Base-by-base conservation (phyloP, 208 protist genomes). In the Crithidia mellificae region DNA sequence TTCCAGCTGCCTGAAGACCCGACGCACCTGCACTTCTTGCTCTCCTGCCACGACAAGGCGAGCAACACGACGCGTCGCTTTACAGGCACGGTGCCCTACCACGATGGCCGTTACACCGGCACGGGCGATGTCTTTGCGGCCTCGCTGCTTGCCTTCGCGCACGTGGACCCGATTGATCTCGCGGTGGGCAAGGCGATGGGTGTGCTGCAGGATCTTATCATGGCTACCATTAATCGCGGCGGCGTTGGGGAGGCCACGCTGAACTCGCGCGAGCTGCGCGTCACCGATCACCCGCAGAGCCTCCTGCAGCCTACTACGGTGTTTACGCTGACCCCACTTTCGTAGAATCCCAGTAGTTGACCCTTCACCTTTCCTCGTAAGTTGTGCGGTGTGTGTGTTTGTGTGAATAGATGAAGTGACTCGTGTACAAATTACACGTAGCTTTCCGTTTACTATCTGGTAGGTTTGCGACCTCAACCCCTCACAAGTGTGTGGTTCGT, bases 101-200 rank as follows among this genome's bases (percentile, higher is more conserved):
- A 91, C 58, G 73, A 85, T 29, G 90, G 90, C 1, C 85, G 78
- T 27, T 96, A 96, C 81, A 96, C 90, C 11, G 90, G 90, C 43
- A 96, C 90, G 14, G 90, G 90, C 12, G 90, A 96, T 55, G 77
- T 92, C 27, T 96, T 96, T 54, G 85, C 86, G 0, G 90, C 90
- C 5, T 81, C 63, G 19, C 72, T 96, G 11, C 34, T 93, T 5
- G 87, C 82, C 44, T 96, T 96, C 63, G 68, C 66, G 0, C 81
- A 93, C 72, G 29, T 57, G 15, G 39, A 78, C 43, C 70, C 84
- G 25, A 68, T 91, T 38, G 78, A 87, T 14, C 32, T 83, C 15
- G 90, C 87, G 27, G 77, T 92, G 4, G 81, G 74, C 53, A 87
- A 88, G 69, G 77, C 90, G 32, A 96, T 96, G 87, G 85, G 65